These are phyloP conservation scores for Cladophialophora psammophila DNA, from an alignment of 2,329 filamentous ascomycete species.

Conservation along the genomic window DNA sequence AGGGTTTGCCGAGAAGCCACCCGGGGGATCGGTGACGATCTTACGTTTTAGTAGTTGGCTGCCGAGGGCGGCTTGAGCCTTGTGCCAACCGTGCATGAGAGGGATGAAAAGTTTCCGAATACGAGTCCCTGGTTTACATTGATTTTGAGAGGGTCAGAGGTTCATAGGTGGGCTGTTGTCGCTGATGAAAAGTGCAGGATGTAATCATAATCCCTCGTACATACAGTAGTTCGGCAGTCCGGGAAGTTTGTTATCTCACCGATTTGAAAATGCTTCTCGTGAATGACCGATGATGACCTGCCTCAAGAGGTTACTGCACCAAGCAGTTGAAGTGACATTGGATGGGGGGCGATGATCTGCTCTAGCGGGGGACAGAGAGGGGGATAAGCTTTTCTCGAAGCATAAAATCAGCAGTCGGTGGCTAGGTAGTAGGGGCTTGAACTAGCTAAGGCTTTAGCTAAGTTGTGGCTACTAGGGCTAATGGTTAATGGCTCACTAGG, in stretches of 20 bases:
- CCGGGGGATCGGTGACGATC: not conserved
- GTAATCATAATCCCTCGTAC: not conserved
- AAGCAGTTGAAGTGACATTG: not conserved
- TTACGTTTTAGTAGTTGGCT: not conserved
- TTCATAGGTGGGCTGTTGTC: not conserved
- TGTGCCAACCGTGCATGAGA: not conserved
- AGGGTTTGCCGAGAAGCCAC: not conserved
- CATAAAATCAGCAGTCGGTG: not conserved
- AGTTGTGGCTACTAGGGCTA: not conserved
- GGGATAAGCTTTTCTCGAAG: conserved; percentile 24
- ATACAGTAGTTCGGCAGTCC: not conserved
- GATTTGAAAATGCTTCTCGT: not conserved
- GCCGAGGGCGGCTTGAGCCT: not conserved
- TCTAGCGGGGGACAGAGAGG: not conserved
- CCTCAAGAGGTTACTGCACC: not conserved
- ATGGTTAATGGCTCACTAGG: not conserved
- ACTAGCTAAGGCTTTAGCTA: not conserved
- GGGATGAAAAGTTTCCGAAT: not conserved
- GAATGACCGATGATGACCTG: conserved; percentile 2
- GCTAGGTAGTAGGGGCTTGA: not conserved
- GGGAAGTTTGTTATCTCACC: not conserved
- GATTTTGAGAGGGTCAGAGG: not conserved
- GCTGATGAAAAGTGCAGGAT: not conserved
- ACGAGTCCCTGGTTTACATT: conserved; percentile 1
- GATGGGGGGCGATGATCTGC: not conserved